These are phyloP conservation scores for Fusarium bulbicola DNA, from an alignment of 2,329 filamentous ascomycete species.

Conservation along the genomic window DNA sequence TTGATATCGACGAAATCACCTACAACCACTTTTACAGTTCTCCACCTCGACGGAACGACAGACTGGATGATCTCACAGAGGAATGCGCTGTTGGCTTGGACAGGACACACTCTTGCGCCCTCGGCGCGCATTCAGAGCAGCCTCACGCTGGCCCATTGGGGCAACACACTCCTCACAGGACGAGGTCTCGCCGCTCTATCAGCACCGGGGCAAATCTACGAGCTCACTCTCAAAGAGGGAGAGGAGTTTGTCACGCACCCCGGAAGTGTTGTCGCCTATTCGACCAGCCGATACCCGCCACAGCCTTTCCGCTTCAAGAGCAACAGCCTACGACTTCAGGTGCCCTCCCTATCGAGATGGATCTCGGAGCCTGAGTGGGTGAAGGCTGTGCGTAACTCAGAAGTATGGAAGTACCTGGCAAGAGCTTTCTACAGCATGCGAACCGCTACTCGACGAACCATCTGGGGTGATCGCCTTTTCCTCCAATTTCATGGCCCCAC, in stretches of 20 bases:
- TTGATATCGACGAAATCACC: conserved; percentile 89
- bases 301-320: conserved; percentile 86
- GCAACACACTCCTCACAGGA: conserved; percentile 87
- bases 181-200: conserved; percentile 86
- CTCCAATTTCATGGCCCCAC: conserved; percentile 87
- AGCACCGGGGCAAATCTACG: conserved; percentile 89
- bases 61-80: conserved; percentile 95
- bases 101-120: conserved; percentile 83
- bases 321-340: conserved; percentile 79
- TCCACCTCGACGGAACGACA: conserved; percentile 90
- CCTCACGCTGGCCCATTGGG: conserved; percentile 88
- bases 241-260: conserved; percentile 94
- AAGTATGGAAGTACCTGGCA: conserved; percentile 75
- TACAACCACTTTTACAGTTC: conserved; percentile 84
- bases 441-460: conserved; percentile 80
- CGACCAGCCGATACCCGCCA: conserved; percentile 76
- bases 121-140: conserved; percentile 78
- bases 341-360: conserved; percentile 73
- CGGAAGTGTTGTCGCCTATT: conserved; percentile 91
- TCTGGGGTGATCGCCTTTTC: conserved; percentile 95
- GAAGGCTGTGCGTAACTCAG: conserved; percentile 74
- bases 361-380: conserved; percentile 79
- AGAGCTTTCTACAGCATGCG: conserved; percentile 73
- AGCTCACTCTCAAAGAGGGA: conserved; percentile 79
- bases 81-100: conserved; percentile 94